Percentiles rank a stretch among this genome's conserved stretches.
These are phyloP conservation scores for Amaranthus cruentus DNA, from an alignment of 148 eudicot genomes.

Conservation along the genomic window DNA sequence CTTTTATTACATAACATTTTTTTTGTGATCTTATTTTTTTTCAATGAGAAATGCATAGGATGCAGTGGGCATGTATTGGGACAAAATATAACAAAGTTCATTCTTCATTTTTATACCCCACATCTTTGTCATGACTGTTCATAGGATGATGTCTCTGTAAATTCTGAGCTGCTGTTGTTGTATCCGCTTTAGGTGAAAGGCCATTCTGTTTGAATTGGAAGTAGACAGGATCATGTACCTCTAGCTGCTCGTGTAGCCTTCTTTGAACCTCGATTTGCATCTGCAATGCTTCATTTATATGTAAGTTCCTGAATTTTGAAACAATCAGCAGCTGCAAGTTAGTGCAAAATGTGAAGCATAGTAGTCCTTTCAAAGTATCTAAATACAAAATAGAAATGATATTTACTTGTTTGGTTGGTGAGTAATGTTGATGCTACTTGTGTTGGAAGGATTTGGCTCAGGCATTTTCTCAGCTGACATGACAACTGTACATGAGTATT, in stretches of 20 bases:
- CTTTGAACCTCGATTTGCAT: conserved; percentile 95
- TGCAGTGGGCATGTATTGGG: conserved; percentile 19
- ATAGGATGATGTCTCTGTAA: conserved; percentile 38
- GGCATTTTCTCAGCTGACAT: conserved; percentile 40
- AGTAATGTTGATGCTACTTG: conserved; percentile 39
- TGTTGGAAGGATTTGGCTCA: conserved; percentile 48
- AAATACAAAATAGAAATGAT: neutral
- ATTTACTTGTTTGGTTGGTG: conserved; percentile 62
- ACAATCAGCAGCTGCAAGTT: neutral
- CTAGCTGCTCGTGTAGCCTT: conserved; percentile 89
- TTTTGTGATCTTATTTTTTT: conserved; percentile 3
- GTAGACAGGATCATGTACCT: conserved; percentile 60
- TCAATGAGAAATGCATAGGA: conserved; percentile 6
- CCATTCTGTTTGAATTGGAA: conserved; percentile 34
- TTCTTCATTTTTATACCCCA: conserved; percentile 36
- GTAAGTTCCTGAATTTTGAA: conserved; percentile 52
- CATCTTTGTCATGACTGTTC: conserved; percentile 37
- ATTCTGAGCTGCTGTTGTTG: conserved; percentile 34
- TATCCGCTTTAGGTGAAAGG: conserved; percentile 35
- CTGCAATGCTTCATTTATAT: conserved; percentile 75
- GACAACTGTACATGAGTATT: conserved; percentile 28
- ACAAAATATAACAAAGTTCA: conserved; percentile 29
- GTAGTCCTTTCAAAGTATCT: neutral
- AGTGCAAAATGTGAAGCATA: neutral
- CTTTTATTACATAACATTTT: neutral